A percentile compares a stretch with the other conserved stretches of the same genome.
These are phyloP conservation scores for Saccharum spontaneum DNA, from an alignment of 176 grass and related monocot species.

Conservation along the genomic window DNA sequence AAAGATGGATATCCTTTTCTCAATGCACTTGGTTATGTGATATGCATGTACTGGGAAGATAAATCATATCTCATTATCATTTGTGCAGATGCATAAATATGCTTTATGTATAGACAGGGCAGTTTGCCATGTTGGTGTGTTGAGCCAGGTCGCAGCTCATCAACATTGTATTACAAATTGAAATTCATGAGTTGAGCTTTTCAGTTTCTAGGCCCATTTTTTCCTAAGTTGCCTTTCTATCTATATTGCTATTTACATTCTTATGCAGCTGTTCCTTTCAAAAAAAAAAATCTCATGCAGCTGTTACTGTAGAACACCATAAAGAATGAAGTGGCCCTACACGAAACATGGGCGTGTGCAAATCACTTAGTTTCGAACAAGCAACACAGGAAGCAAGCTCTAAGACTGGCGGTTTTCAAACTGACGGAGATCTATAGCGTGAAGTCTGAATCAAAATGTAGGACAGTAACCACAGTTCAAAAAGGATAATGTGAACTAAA, in stretches of 20 bases:
- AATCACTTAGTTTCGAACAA: conserved; percentile 3
- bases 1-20: too few relatives aligned
- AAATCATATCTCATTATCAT: too few relatives aligned
- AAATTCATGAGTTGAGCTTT: not conserved
- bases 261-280: too few relatives aligned
- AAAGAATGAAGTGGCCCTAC: not conserved
- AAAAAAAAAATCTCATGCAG: too few relatives aligned
- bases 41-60: too few relatives aligned
- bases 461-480: not conserved
- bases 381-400: not conserved
- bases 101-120: not conserved
- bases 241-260: too few relatives aligned
- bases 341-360: not conserved
- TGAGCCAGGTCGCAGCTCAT: not conserved
- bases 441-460: not conserved
- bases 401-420: not conserved
- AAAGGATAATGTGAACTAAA: conserved; percentile 9
- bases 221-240: not conserved
- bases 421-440: not conserved
- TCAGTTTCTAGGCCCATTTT: not conserved
- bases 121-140: not conserved
- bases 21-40: too few relatives aligned
- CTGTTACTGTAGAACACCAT: not conserved
- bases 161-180: not conserved
- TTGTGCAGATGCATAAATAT: not conserved